These are phyloP conservation scores for Atkinsonella hypoxylon DNA, from an alignment of 2,329 filamentous ascomycete genomes.

Conservation along the genomic window DNA sequence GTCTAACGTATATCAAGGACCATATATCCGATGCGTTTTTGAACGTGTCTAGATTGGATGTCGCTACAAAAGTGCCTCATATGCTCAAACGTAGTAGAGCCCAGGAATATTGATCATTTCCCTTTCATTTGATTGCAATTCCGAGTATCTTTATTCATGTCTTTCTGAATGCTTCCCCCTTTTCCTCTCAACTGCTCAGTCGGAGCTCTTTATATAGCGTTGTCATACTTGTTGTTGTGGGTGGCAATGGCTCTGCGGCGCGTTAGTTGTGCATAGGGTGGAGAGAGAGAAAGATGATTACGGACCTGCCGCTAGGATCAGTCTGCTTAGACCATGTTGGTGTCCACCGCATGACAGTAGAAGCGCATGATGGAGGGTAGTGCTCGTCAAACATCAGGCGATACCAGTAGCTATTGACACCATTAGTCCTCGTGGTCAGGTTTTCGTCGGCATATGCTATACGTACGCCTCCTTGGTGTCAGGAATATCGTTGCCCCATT, in stretches of 20 bases:
- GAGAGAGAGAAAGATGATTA: conserved; percentile 1
- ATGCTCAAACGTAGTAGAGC: background rate
- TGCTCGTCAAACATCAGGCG: conserved; percentile 97
- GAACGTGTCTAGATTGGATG: background rate
- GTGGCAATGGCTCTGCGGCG: conserved; percentile 56
- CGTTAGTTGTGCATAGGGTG: conserved; percentile 8
- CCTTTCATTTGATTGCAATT: background rate
- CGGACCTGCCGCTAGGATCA: conserved; percentile 80
- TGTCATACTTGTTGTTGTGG: conserved; percentile 63
- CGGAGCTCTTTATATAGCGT: conserved; percentile 22
- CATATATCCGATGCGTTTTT: background rate
- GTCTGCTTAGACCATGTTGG: conserved; percentile 96
- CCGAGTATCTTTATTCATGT: background rate
- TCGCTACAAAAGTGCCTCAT: background rate
- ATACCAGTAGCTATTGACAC: conserved; percentile 70
- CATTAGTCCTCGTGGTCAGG: background rate
- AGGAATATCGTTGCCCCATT: conserved; percentile 88
- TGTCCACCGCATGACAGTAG: conserved; percentile 91
- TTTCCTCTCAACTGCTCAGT: background rate
- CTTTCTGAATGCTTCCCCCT: background rate
- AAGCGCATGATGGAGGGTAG: conserved; percentile 84
- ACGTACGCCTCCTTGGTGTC: conserved; percentile 89
- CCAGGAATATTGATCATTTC: background rate
- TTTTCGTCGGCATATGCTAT: no score
- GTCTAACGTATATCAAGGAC: background rate